These are phyloP conservation scores for Ilex aquifolium DNA, from an alignment of 257 asterid species.

Conservation along the genomic window DNA sequence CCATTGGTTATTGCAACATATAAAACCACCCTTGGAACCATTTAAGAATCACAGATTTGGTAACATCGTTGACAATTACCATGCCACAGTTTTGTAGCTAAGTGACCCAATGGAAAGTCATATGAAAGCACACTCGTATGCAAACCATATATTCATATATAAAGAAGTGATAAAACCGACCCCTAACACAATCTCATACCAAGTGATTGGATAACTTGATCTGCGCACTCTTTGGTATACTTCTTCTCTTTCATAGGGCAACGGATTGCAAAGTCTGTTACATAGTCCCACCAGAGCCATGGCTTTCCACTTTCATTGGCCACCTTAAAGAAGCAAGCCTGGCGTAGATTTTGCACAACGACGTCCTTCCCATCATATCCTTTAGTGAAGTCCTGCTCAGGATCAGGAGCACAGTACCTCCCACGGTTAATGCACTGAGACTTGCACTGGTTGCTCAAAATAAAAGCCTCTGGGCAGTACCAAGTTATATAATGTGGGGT, in stretches of 20 bases:
- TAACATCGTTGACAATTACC: neutral
- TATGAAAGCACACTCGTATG: neutral
- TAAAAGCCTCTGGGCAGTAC: conserved; percentile 69
- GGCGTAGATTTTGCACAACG: conserved; percentile 51
- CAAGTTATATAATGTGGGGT: conserved; percentile 63
- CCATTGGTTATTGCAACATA: too few species aligned
- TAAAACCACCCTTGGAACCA: too few species aligned
- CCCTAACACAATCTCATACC: conserved; percentile 3
- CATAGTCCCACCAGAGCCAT: conserved; percentile 82
- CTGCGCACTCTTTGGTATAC: conserved; percentile 58
- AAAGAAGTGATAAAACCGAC: neutral
- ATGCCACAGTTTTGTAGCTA: neutral
- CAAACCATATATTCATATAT: neutral
- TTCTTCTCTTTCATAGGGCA: conserved; percentile 68
- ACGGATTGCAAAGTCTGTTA: conserved; percentile 55
- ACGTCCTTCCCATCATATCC: conserved; percentile 72
- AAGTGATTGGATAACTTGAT: conserved; percentile 47
- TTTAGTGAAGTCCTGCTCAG: conserved; percentile 65
- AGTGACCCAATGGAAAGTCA: neutral
- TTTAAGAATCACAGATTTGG: too few species aligned
- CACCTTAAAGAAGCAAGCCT: conserved; percentile 61
- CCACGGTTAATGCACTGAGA: conserved; percentile 75
- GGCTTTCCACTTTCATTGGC: conserved; percentile 66
- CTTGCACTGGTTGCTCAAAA: conserved; percentile 60
- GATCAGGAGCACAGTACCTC: conserved; percentile 72